These are phyloP conservation scores for Corynespora cassiicola DNA, from an alignment of 2,329 filamentous ascomycete genomes.

Conservation along the genomic window DNA sequence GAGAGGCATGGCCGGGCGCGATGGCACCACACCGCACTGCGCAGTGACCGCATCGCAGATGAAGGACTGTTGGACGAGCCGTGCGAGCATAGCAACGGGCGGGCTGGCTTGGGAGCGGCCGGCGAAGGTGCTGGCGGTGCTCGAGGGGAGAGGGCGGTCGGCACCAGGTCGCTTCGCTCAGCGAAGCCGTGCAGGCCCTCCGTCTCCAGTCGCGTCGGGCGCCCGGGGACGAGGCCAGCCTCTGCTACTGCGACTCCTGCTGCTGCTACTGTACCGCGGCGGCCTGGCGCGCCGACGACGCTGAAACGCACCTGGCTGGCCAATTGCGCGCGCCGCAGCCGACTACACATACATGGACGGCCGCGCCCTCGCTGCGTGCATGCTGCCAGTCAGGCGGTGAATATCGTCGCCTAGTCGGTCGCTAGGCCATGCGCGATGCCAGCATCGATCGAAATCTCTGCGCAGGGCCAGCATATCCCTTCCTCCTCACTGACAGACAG, in stretches of 20 bases:
- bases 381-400: not conserved
- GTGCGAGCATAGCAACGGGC: not conserved
- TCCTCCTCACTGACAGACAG: too few species aligned
- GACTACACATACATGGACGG: not conserved
- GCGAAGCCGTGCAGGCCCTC: too few species aligned
- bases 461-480: not conserved
- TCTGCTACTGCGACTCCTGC: too few species aligned
- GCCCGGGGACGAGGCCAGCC: too few species aligned
- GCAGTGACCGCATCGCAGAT: too few species aligned
- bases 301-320: not conserved
- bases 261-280: too few species aligned
- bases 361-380: not conserved
- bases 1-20: not conserved
- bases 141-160: not conserved
- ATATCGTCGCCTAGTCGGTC: not conserved
- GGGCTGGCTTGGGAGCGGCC: not conserved
- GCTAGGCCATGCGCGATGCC: not conserved
- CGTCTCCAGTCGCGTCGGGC: too few species aligned
- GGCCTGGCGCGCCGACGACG: slow-evolving; percentile 1
- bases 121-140: not conserved
- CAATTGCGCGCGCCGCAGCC: not conserved
- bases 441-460: not conserved
- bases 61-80: too few species aligned
- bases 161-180: not conserved
- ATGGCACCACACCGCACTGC: too few species aligned